phyloP scores from a whole-genome alignment of 805 yeast genomes.

The Yamadazyma philogaea region DNA sequence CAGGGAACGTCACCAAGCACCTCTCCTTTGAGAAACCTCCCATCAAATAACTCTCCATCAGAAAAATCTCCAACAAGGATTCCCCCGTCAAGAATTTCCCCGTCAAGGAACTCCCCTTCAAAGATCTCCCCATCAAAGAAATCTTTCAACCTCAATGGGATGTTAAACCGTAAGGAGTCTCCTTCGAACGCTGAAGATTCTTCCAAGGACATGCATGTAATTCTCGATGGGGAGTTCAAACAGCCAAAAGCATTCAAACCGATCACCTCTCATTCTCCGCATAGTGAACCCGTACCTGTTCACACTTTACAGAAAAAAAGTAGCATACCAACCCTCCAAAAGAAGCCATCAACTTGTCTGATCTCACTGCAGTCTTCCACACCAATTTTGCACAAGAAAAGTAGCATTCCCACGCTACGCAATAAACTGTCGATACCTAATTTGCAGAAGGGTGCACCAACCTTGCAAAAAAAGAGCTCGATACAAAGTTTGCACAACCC shows the following conservation, averaged over 20 bases:
- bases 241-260: conserved; percentile 5
- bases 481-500: conserved; percentile 16
- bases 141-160: conserved; percentile 33
- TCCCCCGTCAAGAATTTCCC: background rate
- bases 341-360: conserved; percentile 16
- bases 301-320: conserved; percentile 17
- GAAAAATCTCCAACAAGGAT: too few relatives aligned
- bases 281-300: background rate
- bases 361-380: conserved; percentile 14
- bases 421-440: conserved; percentile 15
- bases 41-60: too few relatives aligned
- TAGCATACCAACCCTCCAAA: conserved; percentile 18
- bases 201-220: conserved; percentile 16
- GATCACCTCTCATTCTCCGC: conserved; percentile 7
- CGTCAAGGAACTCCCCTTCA: conserved; percentile 8
- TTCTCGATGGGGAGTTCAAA: conserved; percentile 9
- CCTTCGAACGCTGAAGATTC: conserved; percentile 13
- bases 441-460: conserved; percentile 18
- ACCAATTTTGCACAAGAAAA: conserved; percentile 13
- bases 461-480: conserved; percentile 15
- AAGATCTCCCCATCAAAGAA: conserved; percentile 41
- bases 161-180: conserved; percentile 20
- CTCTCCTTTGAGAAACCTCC: too few relatives aligned
- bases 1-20: too few relatives aligned
- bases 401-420: conserved; percentile 18